phyloP scores from a whole-genome alignment of 2,329 filamentous ascomycete genomes.

The Exophiala dermatitidis region DNA sequence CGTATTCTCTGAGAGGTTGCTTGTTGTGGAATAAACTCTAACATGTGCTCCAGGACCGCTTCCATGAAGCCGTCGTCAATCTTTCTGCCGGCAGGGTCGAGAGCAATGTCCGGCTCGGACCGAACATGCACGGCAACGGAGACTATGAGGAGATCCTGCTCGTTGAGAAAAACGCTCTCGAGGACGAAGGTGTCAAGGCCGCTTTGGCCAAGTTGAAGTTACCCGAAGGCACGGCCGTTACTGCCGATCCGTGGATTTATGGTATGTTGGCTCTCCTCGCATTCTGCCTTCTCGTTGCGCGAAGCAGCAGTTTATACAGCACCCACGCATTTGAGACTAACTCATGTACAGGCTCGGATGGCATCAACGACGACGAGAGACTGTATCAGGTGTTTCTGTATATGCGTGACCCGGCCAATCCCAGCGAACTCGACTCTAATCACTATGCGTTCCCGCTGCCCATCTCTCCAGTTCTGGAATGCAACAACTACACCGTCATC shows the following conservation, averaged over 20 bases:
- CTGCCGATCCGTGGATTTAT: constrained; percentile 65
- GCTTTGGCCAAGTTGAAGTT: constrained; percentile 55
- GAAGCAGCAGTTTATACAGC: not conserved
- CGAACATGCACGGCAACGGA: constrained; percentile 48
- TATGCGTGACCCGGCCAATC: constrained; percentile 55
- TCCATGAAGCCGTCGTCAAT: constrained; percentile 51
- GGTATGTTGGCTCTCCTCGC: constrained; percentile 32
- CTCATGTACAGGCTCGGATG: constrained; percentile 42
- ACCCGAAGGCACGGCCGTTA: constrained; percentile 50
- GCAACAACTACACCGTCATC: constrained; percentile 55
- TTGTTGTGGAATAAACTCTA: constrained; percentile 6
- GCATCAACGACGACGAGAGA: constrained; percentile 44
- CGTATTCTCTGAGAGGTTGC: no score
- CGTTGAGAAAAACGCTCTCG: constrained; percentile 51
- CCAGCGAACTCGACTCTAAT: constrained; percentile 56
- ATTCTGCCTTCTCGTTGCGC: not conserved
- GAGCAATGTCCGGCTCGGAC: constrained; percentile 45
- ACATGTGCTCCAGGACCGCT: constrained; percentile 40
- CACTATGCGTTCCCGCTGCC: constrained; percentile 62
- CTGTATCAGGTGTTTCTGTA: constrained; percentile 62
- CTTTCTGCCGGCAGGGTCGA: constrained; percentile 44
- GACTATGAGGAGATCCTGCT: constrained; percentile 55
- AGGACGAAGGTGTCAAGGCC: constrained; percentile 50
- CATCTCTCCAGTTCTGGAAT: constrained; percentile 62
- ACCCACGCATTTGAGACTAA: not conserved